Base-by-base conservation (phyloP, 768 basidiomycete species). In the Collybiopsis confluens region DNA sequence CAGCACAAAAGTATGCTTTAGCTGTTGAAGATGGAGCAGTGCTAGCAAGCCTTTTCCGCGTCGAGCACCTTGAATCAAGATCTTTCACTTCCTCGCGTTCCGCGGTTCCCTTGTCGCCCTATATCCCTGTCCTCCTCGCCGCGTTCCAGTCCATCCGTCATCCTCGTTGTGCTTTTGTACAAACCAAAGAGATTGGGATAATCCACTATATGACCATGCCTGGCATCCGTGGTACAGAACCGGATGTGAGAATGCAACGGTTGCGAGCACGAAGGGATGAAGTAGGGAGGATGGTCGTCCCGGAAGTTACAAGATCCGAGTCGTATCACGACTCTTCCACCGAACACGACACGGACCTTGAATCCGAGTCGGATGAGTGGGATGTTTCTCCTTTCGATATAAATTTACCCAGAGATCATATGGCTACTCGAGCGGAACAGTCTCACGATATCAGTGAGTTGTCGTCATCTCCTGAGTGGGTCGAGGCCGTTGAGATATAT, bases 11-110 rank as follows among this genome's bases (percentile, higher is more conserved):
- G 6, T 68, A 64, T 2, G 75, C 74, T 4, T 76, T 83, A 63
- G 71, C 75, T 1, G 62, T 86, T n/a, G 85, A 86, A 65, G 85
- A 85, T 57, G 80, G 79, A 1, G 81, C 80, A 10, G 76, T 82
- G 21, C 69, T 86, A 20, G 84, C 77, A 6, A 77, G 76, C 54
- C 71, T 86, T 6, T 85, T 86, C 68, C 13, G 6, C 30, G 13
- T 33, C n/a, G n/a, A n/a, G n/a, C n/a, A n/a, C n/a, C n/a, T n/a
- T n/a, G n/a, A n/a, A 33, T 6, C 30, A 33, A 13, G 30, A 5
- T 78, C 80, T 3, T 80, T 2, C 81, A 79, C 13, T 75, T 81
- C 26, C 70, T 85, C 23, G 82, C 77, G 9, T 76, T 76, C 54
- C 70, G 85, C 4, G 83, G 85, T 68, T 28, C 18, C 24, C 7